Evolutionary conservation across 805 yeast genomes (phyloP).

Genomic region (Candida schatavii): DNA sequence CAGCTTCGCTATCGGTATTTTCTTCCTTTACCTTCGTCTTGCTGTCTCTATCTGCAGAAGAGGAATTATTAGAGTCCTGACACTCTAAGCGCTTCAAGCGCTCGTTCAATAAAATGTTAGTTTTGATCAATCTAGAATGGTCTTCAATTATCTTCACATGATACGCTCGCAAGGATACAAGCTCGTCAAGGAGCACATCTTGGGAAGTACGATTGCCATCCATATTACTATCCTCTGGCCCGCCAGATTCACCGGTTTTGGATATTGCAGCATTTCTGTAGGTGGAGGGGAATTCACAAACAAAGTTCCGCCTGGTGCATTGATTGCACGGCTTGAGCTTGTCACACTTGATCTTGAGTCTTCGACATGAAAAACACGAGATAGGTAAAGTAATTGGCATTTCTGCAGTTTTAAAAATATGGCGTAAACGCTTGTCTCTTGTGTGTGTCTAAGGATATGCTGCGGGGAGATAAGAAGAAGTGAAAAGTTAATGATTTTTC

Average conservation of each 20-base stretch:
- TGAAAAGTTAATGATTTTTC: too few species aligned
- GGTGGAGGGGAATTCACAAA: conserved; percentile 45
- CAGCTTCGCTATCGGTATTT: background rate
- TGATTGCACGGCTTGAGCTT: conserved; percentile 40
- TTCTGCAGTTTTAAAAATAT: too few species aligned
- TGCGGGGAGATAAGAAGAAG: too few species aligned
- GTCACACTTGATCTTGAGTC: conserved; percentile 35
- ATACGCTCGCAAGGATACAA: background rate
- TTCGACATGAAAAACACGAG: conserved; percentile 35
- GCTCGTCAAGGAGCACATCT: conserved; percentile 5
- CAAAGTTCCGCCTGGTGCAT: conserved; percentile 34
- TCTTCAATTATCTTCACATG: background rate
- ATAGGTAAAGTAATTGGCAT: conserved; percentile 29
- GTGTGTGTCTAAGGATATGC: too few species aligned
- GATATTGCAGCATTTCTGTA: conserved; percentile 41
- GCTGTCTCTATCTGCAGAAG: background rate
- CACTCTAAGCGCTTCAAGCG: background rate
- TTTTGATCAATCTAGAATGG: background rate
- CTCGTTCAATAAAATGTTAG: background rate
- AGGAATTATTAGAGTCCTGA: background rate
- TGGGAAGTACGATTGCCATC: background rate
- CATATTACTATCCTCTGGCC: background rate
- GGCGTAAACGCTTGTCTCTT: too few species aligned
- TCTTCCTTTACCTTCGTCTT: background rate
- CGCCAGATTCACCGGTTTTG: background rate